Conservation (phyloP, 305 asterid species). For the Salvia sclarea region DNA sequence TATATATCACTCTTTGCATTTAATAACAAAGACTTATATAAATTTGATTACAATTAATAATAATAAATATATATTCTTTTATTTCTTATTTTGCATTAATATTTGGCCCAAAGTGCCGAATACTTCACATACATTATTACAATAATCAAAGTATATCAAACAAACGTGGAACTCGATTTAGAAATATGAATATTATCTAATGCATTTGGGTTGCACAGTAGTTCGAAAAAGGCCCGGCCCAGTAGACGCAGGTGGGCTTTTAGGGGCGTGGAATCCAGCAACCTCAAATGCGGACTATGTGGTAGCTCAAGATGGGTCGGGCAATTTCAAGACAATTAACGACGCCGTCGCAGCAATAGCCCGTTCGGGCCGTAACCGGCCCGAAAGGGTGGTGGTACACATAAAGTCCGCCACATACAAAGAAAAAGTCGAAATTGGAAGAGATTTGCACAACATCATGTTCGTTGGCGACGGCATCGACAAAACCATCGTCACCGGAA, state of each 20-base stretch:
- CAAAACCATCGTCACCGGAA: slow-evolving; percentile 62
- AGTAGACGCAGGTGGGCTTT: slow-evolving; percentile 35
- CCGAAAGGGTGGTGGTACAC: slow-evolving; percentile 48
- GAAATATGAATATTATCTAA: too few species aligned
- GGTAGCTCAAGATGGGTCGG: slow-evolving; percentile 85
- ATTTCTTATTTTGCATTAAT: too few species aligned
- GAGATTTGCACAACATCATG: slow-evolving; percentile 57
- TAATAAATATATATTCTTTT: too few species aligned
- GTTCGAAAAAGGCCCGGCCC: slow-evolving; percentile 27
- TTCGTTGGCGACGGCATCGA: slow-evolving; percentile 82
- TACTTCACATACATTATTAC: too few species aligned
- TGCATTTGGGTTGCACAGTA: slow-evolving; percentile 7
- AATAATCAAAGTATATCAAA: too few species aligned
- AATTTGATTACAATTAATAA: too few species aligned
- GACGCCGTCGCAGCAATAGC: slow-evolving; percentile 58
- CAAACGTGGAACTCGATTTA: too few species aligned
- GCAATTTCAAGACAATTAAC: slow-evolving; percentile 54
- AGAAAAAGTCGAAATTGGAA: slow-evolving; percentile 61
- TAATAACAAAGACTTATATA: too few species aligned
- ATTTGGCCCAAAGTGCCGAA: too few species aligned
- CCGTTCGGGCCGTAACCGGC: slow-evolving; percentile 37
- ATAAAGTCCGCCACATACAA: slow-evolving; percentile 59
- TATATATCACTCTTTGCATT: too few species aligned
- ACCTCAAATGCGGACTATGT: slow-evolving; percentile 57
- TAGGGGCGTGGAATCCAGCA: slow-evolving; percentile 56